These are phyloP conservation scores for Corinectria fuckeliana DNA, from an alignment of 2,329 filamentous ascomycete genomes.

Conservation along the genomic window DNA sequence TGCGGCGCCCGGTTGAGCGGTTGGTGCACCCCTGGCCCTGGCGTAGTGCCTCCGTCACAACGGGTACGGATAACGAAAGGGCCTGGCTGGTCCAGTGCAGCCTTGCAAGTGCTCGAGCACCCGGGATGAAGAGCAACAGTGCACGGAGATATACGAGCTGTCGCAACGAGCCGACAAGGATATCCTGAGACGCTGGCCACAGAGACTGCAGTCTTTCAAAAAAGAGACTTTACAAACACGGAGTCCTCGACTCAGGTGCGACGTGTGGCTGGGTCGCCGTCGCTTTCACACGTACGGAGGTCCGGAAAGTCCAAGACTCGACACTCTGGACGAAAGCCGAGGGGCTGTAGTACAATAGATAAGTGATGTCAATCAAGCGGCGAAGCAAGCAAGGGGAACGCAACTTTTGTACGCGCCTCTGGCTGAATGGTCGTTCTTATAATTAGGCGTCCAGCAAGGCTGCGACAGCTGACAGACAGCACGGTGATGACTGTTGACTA, in stretches of 20 bases:
- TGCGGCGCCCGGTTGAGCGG: constrained; percentile 31
- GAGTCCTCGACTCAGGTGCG: constrained; percentile 27
- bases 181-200: constrained; percentile 19
- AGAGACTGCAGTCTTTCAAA: constrained; percentile 17
- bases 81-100: constrained; percentile 2
- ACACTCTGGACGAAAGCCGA: constrained; percentile 9
- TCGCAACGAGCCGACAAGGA: constrained; percentile 27
- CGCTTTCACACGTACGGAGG: constrained; percentile 19
- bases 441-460: constrained; percentile 17
- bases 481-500: background rate
- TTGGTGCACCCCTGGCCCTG: constrained; percentile 30
- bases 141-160: constrained; percentile 37
- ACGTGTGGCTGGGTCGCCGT: constrained; percentile 28
- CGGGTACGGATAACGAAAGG: constrained; percentile 13
- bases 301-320: too few species aligned
- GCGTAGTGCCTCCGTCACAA: constrained; percentile 1
- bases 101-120: constrained; percentile 4
- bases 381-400: constrained; percentile 23
- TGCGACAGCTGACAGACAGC: constrained; percentile 8
- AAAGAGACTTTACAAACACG: constrained; percentile 24
- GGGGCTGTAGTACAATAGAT: constrained; percentile 36
- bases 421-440: constrained; percentile 17
- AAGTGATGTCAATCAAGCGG: constrained; percentile 15
- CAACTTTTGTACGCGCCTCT: constrained; percentile 13
- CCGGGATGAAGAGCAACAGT: constrained; percentile 2